phyloP scores from a whole-genome alignment of 1,284 basidiomycete genomes.

The Cryptococcus jaspeensis region DNA sequence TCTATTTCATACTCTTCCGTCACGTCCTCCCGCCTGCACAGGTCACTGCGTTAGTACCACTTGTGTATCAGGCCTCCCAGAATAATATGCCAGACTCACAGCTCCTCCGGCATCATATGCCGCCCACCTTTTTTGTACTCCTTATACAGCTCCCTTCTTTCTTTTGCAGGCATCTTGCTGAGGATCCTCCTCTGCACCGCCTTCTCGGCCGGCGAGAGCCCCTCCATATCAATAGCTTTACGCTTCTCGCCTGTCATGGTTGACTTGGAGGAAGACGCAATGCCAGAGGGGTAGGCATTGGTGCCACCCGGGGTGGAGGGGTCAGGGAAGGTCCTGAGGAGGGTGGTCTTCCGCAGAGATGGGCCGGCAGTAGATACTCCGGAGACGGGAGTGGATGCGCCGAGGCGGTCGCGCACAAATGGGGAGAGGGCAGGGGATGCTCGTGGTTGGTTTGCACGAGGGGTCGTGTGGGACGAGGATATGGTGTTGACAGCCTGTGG shows the following conservation, averaged over 20 bases:
- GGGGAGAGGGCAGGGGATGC: no score
- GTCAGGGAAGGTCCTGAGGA: no score
- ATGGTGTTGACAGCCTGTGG: no score
- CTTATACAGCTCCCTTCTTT: slow-evolving; percentile 39
- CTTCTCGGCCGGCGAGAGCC: slow-evolving; percentile 32
- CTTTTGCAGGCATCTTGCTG: slow-evolving; percentile 24
- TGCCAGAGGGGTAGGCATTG: neutral
- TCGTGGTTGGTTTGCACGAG: no score
- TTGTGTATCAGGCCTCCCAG: neutral
- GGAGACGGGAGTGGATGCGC: no score
- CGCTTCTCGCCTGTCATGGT: slow-evolving; percentile 9
- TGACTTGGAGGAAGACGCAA: neutral
- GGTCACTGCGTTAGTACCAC: neutral
- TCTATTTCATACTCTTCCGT: slow-evolving; percentile 69
- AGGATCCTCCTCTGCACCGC: slow-evolving; percentile 28
- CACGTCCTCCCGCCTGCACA: slow-evolving; percentile 54
- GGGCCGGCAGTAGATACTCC: no score
- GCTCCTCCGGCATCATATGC: slow-evolving; percentile 35
- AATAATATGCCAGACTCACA: slow-evolving; percentile 22
- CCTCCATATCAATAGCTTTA: slow-evolving; percentile 26
- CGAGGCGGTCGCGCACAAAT: no score
- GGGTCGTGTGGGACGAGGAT: no score
- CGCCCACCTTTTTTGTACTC: slow-evolving; percentile 44
- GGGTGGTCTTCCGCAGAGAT: no score
- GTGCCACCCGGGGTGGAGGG: no score